A percentile compares a stretch with the other conserved stretches of the same genome.
Conservation (phyloP, 176 grass and related monocot genomes). For the Oryza rufipogon region DNA sequence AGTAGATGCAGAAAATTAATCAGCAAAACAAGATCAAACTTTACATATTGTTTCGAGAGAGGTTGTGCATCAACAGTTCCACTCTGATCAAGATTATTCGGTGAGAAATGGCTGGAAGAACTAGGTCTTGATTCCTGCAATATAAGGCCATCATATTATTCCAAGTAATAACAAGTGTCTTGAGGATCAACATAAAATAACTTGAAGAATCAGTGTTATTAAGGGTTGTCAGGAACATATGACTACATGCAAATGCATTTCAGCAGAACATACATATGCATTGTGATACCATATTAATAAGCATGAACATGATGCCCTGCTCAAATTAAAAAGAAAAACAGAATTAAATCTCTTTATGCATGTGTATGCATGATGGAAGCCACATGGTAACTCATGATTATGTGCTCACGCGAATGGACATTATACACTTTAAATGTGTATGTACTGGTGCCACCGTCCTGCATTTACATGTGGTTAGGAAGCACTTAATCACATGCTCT, state of each 20-base stretch:
- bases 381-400: neutral
- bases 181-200: constrained; percentile 2
- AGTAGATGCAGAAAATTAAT: constrained; percentile 14
- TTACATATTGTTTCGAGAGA: constrained; percentile 57
- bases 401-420: neutral
- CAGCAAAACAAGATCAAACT: constrained; percentile 37
- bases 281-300: neutral
- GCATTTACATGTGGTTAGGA: neutral
- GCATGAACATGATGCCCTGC: neutral
- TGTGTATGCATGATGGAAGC: neutral
- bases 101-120: constrained; percentile 35
- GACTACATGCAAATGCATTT: neutral
- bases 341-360: neutral
- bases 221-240: constrained; percentile 3
- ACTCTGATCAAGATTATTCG: constrained; percentile 35
- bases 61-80: constrained; percentile 52
- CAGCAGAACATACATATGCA: constrained; percentile 2
- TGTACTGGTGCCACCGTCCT: neutral
- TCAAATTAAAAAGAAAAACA: neutral
- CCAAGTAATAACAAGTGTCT: constrained; percentile 20
- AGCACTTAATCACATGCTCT: neutral
- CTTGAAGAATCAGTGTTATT: neutral
- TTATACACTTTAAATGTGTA: neutral
- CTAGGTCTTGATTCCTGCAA: constrained; percentile 46
- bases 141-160: constrained; percentile 42